Percentiles rank a stretch among this genome's conserved stretches.
phyloP scores from a whole-genome alignment of 208 protist genomes.

The Phytomonas sp. region DNA sequence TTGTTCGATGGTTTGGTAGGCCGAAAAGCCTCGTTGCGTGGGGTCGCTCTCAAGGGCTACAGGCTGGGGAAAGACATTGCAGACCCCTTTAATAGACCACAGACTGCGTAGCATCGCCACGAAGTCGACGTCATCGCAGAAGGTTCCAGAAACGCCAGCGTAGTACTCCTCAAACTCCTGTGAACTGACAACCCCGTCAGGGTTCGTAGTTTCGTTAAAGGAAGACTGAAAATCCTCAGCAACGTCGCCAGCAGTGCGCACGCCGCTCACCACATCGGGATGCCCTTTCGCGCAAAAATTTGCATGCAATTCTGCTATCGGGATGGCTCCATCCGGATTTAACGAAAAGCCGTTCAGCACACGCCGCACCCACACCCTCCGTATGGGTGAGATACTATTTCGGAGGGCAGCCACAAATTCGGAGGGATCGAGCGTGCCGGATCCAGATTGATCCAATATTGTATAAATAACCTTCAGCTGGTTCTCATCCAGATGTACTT shows the following conservation, averaged over 20 bases:
- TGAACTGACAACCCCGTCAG: constrained; percentile 52
- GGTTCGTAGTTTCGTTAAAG: constrained; percentile 81
- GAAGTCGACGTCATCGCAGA: constrained; percentile 53
- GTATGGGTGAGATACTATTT: constrained; percentile 33
- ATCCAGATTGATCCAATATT: constrained; percentile 51
- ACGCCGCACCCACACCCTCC: constrained; percentile 48
- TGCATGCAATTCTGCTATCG: constrained; percentile 31
- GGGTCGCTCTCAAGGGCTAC: constrained; percentile 12
- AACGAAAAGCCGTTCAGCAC: constrained; percentile 50
- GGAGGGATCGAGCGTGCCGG: constrained; percentile 43
- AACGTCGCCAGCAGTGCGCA: constrained; percentile 28
- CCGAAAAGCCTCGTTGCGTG: constrained; percentile 25
- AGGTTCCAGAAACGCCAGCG: constrained; percentile 41
- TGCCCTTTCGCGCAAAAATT: constrained; percentile 41
- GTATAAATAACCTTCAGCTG: constrained; percentile 51
- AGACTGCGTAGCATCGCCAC: constrained; percentile 43
- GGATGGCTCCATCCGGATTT: constrained; percentile 26
- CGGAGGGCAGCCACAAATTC: constrained; percentile 68
- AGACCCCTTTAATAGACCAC: constrained; percentile 38
- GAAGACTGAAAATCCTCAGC: constrained; percentile 39
- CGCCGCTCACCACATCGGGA: constrained; percentile 44
- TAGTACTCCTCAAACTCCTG: constrained; percentile 87
- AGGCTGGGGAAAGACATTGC: constrained; percentile 16
- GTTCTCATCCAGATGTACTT: constrained; percentile 31
- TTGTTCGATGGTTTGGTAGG: constrained; percentile 29